Conservation (phyloP, 192 early-diverging fungal species). For the Coemansia sp. region DNA sequence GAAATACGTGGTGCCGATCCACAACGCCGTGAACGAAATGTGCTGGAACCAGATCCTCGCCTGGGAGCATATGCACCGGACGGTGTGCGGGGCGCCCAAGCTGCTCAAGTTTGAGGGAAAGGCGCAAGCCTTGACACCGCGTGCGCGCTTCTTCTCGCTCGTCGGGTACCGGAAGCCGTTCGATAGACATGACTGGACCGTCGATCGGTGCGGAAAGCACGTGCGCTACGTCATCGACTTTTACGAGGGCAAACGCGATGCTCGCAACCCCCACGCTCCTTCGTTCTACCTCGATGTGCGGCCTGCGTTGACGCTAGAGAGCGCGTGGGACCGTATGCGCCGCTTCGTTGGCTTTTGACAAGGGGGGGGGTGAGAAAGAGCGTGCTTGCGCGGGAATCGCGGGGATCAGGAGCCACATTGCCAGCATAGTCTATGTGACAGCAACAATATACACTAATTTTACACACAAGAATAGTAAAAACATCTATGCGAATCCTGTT, state of each 20-base stretch:
- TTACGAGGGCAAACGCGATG: constrained; percentile 68
- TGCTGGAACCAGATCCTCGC: constrained; percentile 83
- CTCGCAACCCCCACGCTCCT: constrained; percentile 42
- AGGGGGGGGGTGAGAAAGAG: too few species aligned
- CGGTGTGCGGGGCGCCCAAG: constrained; percentile 36
- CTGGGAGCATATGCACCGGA: constrained; percentile 65
- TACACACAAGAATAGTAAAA: too few species aligned
- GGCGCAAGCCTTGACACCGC: constrained; percentile 36
- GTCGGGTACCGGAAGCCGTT: constrained; percentile 75
- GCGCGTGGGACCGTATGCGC: constrained; percentile 38
- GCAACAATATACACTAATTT: too few species aligned
- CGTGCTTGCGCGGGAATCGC: too few species aligned
- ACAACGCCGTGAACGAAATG: constrained; percentile 91
- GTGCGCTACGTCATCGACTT: constrained; percentile 92
- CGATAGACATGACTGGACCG: constrained; percentile 92
- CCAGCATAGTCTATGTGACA: too few species aligned
- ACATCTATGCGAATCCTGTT: too few species aligned
- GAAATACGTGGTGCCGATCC: constrained; percentile 86
- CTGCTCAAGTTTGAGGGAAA: constrained; percentile 51
- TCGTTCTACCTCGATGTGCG: constrained; percentile 89
- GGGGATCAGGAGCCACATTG: too few species aligned
- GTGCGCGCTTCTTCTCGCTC: constrained; percentile 36
- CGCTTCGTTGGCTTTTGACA: constrained; percentile 13
- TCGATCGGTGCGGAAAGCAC: constrained; percentile 84
- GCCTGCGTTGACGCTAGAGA: constrained; percentile 64